Base-by-base conservation (phyloP, 1,284 basidiomycete genomes). In the Xanthoconium separans region DNA sequence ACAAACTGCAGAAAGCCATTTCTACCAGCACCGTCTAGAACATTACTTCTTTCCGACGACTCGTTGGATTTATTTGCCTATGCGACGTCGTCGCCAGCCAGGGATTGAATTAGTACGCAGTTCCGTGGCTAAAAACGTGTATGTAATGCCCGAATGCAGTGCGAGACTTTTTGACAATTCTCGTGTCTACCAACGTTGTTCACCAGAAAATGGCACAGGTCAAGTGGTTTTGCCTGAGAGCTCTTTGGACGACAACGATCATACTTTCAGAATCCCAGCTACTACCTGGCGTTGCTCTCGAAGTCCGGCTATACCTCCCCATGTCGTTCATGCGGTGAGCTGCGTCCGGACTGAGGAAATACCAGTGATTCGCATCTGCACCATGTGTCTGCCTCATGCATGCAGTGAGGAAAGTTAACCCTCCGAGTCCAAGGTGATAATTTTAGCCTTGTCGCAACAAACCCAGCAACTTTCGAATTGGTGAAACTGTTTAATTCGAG, bases 51-150 rank as follows among this genome's bases (percentile, higher is more conserved):
- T 40, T 83, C 81, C 15, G 81, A 83, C 51, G 81, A 83, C 58
- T 73, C 71, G 9, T 64, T 83, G 56, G 71, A 83, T 63, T 64
- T 83, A 51, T 82, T 83, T 63, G 73, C 76, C 13, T 75, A 71
- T 58, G 47, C 62, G 33, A 67, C 66, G 36, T 68, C 66, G 44
- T 72, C 73, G 8, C 70, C 65, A 10, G 24, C 45, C 12, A 58
- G 57, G 43, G 57, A n/a, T 53, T 68, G 48, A 66, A n/a, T 10
- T 30, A n/a, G 22, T 15, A n/a, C 16, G n/a, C 16, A 16, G 16
- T 34, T 5, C 16, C 6, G 15, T 36, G 34, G 16, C 34, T 16
- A 36, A 16, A 33, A 15, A 36, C 3, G 15, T 36, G 34, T 34
- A 34, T 34, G 34, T 34, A 34, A 34, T 16, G 16, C 34, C 34